Base-by-base conservation (phyloP, 2,329 filamentous ascomycete genomes). In the Ceratocystis eucalypticola region DNA sequence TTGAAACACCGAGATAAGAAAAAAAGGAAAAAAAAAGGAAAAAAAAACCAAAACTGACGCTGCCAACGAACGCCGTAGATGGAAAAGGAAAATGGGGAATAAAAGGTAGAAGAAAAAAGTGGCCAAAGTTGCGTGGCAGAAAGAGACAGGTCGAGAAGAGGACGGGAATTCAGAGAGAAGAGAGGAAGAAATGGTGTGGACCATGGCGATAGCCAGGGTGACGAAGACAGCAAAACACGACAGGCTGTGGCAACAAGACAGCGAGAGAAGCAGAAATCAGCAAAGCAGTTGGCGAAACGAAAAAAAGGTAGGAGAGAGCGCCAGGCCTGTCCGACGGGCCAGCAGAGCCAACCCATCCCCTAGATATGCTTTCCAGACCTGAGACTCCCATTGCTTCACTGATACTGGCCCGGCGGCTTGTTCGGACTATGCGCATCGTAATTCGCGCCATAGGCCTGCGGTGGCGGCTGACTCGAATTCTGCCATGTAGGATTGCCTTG, bases 401-500 rank as follows among this genome's bases (percentile, higher is more conserved):
- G 65, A n/a, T 66, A 66, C 37, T 66, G 65, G 12, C 61, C 61
- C 37, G 48, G 65, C 25, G 65, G 65, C 22, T 66, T 57, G 53
- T 57, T 57, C 25, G 53, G 53, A n/a, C 53, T 57, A 15, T 67
- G 64, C 65, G 70, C 64, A 66, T 68, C 53, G 53, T 57, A 57
- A 57, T 57, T 37, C 66, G 68, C 37, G 64, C 69, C 59, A 64
- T 71, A 69, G 10, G 53, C 46, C 22, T 70, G 69, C 44, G 68
- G 67, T 46, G 65, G 68, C 64, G 69, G 67, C 59, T 69, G 64
- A 46, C 70, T 70, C 5, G 69, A 70, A 3, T 44, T 25, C 8
- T 65, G 68, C 73, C 74, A 75, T 22, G 76, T 76, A 22, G 74
- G 76, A 69, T 68, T 66, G 17, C 66, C 66, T 44, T 68, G 67